Evolutionary conservation across 2,329 filamentous ascomycete genomes (phyloP).

Genomic region (Ilyonectria mors-panacis): DNA sequence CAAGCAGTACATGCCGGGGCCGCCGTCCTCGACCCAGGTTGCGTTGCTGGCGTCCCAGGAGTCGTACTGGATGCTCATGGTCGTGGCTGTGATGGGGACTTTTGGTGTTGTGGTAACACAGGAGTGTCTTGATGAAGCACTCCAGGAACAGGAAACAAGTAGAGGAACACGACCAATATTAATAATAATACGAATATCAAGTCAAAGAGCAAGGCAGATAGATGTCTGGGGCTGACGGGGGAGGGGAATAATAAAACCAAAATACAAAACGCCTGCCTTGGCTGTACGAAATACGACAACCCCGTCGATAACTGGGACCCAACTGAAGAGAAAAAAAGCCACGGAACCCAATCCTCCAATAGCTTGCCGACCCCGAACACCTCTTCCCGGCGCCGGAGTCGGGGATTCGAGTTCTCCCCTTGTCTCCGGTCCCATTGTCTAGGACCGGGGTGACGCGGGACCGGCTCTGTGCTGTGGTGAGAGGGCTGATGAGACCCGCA

Average conservation of each 20-base stretch:
- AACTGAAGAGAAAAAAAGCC: slow-evolving; percentile 13
- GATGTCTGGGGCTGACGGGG: background rate
- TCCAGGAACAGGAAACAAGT: background rate
- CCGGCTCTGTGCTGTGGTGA: background rate
- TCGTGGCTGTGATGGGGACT: background rate
- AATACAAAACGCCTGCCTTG: background rate
- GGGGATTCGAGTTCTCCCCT: slow-evolving; percentile 8
- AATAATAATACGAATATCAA: background rate
- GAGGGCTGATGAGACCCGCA: background rate
- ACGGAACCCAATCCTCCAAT: slow-evolving; percentile 18
- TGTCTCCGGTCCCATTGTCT: slow-evolving; percentile 8
- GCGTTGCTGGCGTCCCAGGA: slow-evolving; percentile 39
- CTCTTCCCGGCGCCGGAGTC: slow-evolving; percentile 7
- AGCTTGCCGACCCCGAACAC: background rate
- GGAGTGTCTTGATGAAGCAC: background rate
- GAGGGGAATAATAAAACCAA: background rate
- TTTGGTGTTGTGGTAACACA: background rate
- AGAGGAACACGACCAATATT: background rate
- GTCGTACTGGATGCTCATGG: slow-evolving; percentile 21
- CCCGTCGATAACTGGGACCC: background rate
- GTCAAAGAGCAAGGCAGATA: background rate
- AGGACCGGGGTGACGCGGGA: background rate
- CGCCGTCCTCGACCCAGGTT: slow-evolving; percentile 39
- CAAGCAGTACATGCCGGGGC: slow-evolving; percentile 46
- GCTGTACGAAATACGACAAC: background rate